A percentile compares a stretch with the other conserved stretches of the same genome.
These are phyloP conservation scores for Magnusiomyces fungicola DNA, from an alignment of 1,139 yeast species.

Conservation along the genomic window DNA sequence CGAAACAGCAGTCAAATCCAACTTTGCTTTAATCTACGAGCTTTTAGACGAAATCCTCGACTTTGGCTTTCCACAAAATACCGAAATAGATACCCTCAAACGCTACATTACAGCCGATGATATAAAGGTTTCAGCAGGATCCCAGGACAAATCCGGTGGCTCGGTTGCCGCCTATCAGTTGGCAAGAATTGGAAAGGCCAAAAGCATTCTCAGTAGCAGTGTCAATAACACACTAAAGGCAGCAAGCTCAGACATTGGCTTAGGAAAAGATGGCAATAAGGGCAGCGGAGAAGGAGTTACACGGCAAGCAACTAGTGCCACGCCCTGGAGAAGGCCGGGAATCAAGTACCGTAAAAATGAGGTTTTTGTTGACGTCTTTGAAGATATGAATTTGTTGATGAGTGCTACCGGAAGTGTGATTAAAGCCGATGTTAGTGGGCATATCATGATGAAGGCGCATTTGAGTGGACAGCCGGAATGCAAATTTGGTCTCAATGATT, in stretches of 20 bases:
- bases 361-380: conserved; percentile 68
- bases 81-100: conserved; percentile 48
- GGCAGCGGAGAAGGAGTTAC: conserved; percentile 19
- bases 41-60: conserved; percentile 70
- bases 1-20: conserved; percentile 45
- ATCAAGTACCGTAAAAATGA: conserved; percentile 79
- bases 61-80: conserved; percentile 73
- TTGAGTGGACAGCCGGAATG: conserved; percentile 75
- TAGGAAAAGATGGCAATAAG: not conserved
- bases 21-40: conserved; percentile 66
- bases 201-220: not conserved
- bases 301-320: conserved; percentile 37
- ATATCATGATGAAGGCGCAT: conserved; percentile 62
- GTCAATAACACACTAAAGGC: not conserved
- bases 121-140: conserved; percentile 13
- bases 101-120: conserved; percentile 35
- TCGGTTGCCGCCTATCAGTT: not conserved
- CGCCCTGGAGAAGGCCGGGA: conserved; percentile 67
- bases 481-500: conserved; percentile 46
- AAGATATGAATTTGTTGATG: conserved; percentile 63
- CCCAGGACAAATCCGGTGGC: not conserved
- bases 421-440: conserved; percentile 71
- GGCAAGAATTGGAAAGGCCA: conserved; percentile 1
- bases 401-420: conserved; percentile 40
- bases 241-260: not conserved